Conservation (phyloP, 495 filamentous ascomycete species). For the Trichoderma erinaceum region DNA sequence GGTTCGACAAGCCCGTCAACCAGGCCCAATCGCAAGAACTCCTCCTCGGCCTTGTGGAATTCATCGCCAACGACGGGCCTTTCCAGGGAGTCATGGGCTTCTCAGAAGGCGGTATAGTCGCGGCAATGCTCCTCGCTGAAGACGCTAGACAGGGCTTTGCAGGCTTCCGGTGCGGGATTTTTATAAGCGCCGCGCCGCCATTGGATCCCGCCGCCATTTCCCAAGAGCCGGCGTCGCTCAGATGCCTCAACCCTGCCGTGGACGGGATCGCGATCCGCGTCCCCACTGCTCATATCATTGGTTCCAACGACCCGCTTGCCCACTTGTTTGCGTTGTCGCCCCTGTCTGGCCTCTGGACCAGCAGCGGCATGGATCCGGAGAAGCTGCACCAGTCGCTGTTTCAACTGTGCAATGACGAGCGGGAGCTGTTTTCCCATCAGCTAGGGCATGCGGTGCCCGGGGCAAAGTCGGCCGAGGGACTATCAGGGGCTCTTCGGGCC, state of each 20-base stretch:
- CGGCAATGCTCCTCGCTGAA: conserved; percentile 38
- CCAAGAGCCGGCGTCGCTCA: conserved; percentile 20
- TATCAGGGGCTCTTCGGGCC: conserved; percentile 16
- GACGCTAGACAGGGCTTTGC: conserved; percentile 24
- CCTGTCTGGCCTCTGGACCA: neutral
- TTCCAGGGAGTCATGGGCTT: conserved; percentile 63
- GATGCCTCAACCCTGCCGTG: conserved; percentile 21
- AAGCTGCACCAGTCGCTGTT: neutral
- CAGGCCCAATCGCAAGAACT: conserved; percentile 21
- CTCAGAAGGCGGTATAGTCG: conserved; percentile 55
- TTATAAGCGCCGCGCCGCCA: conserved; percentile 26
- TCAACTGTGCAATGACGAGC: neutral
- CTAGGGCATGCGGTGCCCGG: conserved; percentile 19
- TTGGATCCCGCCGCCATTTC: conserved; percentile 24
- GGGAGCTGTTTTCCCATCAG: conserved; percentile 15
- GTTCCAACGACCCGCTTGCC: conserved; percentile 12
- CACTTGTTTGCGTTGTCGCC: conserved; percentile 5
- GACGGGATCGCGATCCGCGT: conserved; percentile 23
- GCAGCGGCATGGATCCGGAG: neutral
- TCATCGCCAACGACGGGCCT: conserved; percentile 40
- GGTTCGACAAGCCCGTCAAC: conserved; percentile 21
- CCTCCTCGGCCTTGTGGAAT: conserved; percentile 21
- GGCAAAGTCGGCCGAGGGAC: conserved; percentile 15
- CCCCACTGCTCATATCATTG: conserved; percentile 26
- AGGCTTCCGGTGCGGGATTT: conserved; percentile 24